Evolutionary conservation across 345 rosid species (phyloP).

Genomic region (Arabidopsis arenosa): DNA sequence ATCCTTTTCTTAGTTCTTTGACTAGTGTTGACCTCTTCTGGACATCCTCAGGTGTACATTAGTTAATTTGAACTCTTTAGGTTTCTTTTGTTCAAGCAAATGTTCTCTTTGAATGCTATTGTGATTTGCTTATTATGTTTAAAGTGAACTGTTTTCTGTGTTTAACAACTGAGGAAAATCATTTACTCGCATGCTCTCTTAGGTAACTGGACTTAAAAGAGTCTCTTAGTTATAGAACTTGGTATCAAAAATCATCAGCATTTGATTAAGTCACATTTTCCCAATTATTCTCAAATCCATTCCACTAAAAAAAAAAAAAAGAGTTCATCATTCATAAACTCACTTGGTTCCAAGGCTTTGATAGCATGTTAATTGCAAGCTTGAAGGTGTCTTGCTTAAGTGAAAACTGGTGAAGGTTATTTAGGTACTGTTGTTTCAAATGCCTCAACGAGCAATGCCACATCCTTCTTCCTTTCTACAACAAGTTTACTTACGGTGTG

Average conservation of each 20-base stretch:
- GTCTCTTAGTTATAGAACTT: not conserved
- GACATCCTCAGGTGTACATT: slow-evolving; percentile 44
- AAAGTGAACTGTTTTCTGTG: slow-evolving; percentile 11
- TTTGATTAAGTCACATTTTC: not conserved
- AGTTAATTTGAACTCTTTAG: slow-evolving; percentile 36
- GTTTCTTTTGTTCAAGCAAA: slow-evolving; percentile 21
- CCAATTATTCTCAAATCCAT: no score
- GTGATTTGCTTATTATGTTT: slow-evolving; percentile 19
- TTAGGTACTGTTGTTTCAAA: slow-evolving; percentile 65
- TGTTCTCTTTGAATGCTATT: slow-evolving; percentile 22
- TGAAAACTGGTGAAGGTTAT: slow-evolving; percentile 48
- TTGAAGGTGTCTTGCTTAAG: slow-evolving; percentile 59
- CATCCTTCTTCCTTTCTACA: slow-evolving; percentile 70
- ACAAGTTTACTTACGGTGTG: slow-evolving; percentile 68
- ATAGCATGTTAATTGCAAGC: slow-evolving; percentile 60
- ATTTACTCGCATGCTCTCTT: not conserved
- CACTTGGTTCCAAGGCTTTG: not conserved
- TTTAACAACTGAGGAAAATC: not conserved
- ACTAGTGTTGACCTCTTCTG: slow-evolving; percentile 15
- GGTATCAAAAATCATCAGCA: not conserved
- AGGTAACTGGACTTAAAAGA: not conserved
- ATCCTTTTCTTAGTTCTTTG: slow-evolving; percentile 10
- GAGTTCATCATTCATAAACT: not conserved
- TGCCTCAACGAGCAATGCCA: slow-evolving; percentile 80
- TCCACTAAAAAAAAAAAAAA: not conserved